Conservation (phyloP, 2,329 filamentous ascomycete genomes). For the Hymenoscyphus repandus region DNA sequence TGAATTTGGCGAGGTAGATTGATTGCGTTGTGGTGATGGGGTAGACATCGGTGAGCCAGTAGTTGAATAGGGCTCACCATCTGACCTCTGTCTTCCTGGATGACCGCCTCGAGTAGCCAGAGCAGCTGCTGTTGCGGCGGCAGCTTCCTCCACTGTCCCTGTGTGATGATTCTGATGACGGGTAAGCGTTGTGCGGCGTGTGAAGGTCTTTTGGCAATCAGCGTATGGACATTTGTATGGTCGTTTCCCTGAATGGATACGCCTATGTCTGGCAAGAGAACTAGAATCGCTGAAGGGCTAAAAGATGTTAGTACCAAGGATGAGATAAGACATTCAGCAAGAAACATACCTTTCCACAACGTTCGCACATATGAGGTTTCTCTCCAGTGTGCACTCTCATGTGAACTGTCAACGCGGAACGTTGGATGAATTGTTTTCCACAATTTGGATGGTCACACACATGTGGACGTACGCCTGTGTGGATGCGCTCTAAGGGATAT, state of each 20-base stretch:
- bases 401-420: slow-evolving; percentile 92
- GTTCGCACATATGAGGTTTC: slow-evolving; percentile 97
- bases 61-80: slow-evolving; percentile 66
- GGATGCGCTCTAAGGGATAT: slow-evolving; percentile 72
- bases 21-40: slow-evolving; percentile 72
- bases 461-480: slow-evolving; percentile 85
- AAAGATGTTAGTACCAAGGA: slow-evolving; percentile 20
- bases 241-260: slow-evolving; percentile 91
- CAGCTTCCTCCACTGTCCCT: slow-evolving; percentile 90
- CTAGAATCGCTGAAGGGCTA: slow-evolving; percentile 96
- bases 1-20: slow-evolving; percentile 74
- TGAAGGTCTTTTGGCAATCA: slow-evolving; percentile 98
- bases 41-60: slow-evolving; percentile 72
- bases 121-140: slow-evolving; percentile 80
- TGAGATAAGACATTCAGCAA: slow-evolving; percentile 7
- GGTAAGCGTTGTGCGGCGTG: slow-evolving; percentile 87
- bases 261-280: slow-evolving; percentile 84
- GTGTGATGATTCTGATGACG: slow-evolving; percentile 95
- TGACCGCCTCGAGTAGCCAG: slow-evolving; percentile 51
- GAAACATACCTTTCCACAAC: slow-evolving; percentile 82
- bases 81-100: slow-evolving; percentile 54
- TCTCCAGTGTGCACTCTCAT: slow-evolving; percentile 94
- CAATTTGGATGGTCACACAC: slow-evolving; percentile 86
- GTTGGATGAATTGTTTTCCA: slow-evolving; percentile 95
- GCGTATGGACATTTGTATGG: slow-evolving; percentile 97